phyloP scores from a whole-genome alignment of 2,329 filamentous ascomycete species.

The Diaporthe citrichinensis region DNA sequence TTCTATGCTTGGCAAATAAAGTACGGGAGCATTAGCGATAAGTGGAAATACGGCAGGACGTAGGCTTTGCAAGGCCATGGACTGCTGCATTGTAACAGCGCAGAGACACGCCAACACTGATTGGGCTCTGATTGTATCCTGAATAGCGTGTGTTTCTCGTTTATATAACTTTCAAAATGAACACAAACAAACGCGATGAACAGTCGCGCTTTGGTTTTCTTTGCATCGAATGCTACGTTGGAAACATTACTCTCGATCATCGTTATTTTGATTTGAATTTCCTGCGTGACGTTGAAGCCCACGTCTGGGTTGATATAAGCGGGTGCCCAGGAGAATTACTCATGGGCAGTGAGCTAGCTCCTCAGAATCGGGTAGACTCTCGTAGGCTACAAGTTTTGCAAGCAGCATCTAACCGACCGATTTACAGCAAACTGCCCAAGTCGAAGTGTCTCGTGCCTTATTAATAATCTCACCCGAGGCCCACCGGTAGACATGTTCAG shows the following conservation, averaged over 20 bases:
- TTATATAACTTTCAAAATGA: neutral
- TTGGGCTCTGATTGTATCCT: neutral
- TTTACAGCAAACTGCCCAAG: neutral
- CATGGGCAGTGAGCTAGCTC: no score
- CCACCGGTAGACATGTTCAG: neutral
- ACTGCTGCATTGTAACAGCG: neutral
- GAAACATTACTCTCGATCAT: neutral
- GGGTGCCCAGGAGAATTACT: neutral
- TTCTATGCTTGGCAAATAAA: slow-evolving; percentile 99
- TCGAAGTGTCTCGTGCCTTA: no score
- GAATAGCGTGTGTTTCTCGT: neutral
- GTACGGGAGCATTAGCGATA: slow-evolving; percentile 83
- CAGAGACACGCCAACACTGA: neutral
- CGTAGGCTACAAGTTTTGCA: no score
- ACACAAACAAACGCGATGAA: neutral
- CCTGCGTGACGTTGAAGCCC: neutral
- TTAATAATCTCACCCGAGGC: neutral
- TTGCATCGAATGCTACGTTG: neutral
- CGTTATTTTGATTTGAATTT: neutral
- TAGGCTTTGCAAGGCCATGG: neutral
- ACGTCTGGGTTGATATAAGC: neutral
- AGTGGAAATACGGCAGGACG: slow-evolving; percentile 36
- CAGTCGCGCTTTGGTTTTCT: neutral
- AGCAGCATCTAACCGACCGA: neutral
- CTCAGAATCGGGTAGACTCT: neutral